A percentile compares a stretch with the other conserved stretches of the same genome.
phyloP scores from a whole-genome alignment of 352 stramenopile genomes.

The Hyaloperonospora brassicae region DNA sequence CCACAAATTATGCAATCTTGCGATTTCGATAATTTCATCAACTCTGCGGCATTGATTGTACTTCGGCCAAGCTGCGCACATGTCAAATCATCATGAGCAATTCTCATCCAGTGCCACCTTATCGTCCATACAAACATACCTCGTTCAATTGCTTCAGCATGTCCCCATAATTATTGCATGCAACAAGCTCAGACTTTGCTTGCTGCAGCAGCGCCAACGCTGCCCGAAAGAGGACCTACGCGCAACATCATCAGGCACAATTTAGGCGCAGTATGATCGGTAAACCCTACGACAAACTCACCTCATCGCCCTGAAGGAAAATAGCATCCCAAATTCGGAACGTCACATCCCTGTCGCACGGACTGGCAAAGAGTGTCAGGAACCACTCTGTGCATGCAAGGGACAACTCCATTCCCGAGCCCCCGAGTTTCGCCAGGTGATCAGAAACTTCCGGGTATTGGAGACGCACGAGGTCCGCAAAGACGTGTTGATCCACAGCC shows the following conservation, averaged over 20 bases:
- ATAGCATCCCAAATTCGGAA: constrained; percentile 79
- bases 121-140: constrained; percentile 22
- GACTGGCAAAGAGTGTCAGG: constrained; percentile 79
- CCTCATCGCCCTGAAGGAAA: constrained; percentile 77
- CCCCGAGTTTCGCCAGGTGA: constrained; percentile 53
- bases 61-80: constrained; percentile 47
- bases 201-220: constrained; percentile 66
- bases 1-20: constrained; percentile 62
- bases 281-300: constrained; percentile 12
- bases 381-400: constrained; percentile 86
- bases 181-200: constrained; percentile 47
- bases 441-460: constrained; percentile 65
- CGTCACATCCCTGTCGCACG: constrained; percentile 61
- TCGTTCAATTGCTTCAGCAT: constrained; percentile 78
- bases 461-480: constrained; percentile 72
- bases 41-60: constrained; percentile 31
- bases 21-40: constrained; percentile 47
- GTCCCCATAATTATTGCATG: constrained; percentile 62
- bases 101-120: not conserved
- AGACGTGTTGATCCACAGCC: constrained; percentile 85
- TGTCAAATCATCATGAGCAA: not conserved
- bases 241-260: not conserved
- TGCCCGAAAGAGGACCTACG: constrained; percentile 68
- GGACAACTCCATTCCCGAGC: constrained; percentile 80
- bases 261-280: not conserved